Conservation (phyloP, 768 basidiomycete species). For the Tylopilus intermedius region DNA sequence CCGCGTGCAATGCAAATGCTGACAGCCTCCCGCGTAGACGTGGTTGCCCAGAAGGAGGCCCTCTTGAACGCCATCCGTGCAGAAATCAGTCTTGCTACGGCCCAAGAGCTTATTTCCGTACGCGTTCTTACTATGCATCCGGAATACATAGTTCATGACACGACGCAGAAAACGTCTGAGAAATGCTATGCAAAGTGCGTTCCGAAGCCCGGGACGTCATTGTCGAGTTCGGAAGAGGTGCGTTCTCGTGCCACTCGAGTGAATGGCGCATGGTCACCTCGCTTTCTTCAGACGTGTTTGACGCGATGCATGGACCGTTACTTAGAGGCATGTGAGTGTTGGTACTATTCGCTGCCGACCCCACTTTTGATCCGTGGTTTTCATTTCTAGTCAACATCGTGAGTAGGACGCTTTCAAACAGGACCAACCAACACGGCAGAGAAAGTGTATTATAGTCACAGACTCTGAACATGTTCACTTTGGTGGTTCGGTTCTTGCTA, state of each 20-base stretch:
- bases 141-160: neutral
- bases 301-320: constrained; percentile 75
- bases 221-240: constrained; percentile 73
- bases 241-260: constrained; percentile 1
- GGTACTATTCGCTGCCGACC: neutral
- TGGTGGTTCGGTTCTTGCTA: neutral
- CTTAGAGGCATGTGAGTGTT: constrained; percentile 73
- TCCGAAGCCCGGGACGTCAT: constrained; percentile 64
- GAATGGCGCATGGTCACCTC: neutral
- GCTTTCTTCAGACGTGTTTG: constrained; percentile 57
- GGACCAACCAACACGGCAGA: constrained; percentile 36
- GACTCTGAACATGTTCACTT: neutral
- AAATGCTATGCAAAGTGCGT: constrained; percentile 76
- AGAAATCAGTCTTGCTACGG: constrained; percentile 70
- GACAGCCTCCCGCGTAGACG: constrained; percentile 20
- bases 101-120: constrained; percentile 79
- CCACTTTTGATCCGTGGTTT: constrained; percentile 3
- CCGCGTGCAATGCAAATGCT: neutral
- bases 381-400: constrained; percentile 65
- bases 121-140: neutral
- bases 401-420: constrained; percentile 59
- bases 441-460: constrained; percentile 14
- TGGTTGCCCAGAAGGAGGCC: constrained; percentile 36
- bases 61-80: constrained; percentile 60
- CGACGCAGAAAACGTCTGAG: constrained; percentile 66